phyloP scores from a whole-genome alignment of 1,284 basidiomycete genomes.

The Moesziomyces aphidis region DNA sequence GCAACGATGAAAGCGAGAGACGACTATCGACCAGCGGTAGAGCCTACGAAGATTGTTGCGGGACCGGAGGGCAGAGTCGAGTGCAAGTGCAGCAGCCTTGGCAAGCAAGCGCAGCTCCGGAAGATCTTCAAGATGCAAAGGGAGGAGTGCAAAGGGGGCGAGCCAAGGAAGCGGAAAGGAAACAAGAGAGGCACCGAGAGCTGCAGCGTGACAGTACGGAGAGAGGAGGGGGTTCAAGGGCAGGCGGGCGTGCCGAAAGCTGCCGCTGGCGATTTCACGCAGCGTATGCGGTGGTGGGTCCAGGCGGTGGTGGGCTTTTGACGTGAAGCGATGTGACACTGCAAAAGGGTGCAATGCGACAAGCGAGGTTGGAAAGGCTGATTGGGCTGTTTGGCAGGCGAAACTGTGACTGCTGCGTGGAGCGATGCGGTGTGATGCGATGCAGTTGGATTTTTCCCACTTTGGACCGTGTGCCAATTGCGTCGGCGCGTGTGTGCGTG shows the following conservation, averaged over 20 bases:
- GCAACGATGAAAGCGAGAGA: slow-evolving; percentile 6
- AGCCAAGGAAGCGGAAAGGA: neutral
- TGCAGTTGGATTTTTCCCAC: slow-evolving; percentile 14
- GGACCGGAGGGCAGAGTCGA: neutral
- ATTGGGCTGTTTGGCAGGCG: slow-evolving; percentile 10
- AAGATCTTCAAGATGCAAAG: slow-evolving; percentile 1
- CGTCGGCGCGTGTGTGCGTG: slow-evolving; percentile 16
- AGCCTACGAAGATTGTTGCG: neutral
- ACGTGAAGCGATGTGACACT: slow-evolving; percentile 19
- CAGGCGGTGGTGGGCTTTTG: slow-evolving; percentile 2
- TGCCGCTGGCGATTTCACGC: slow-evolving; percentile 10
- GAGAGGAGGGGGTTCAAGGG: slow-evolving; percentile 1
- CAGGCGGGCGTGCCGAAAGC: slow-evolving; percentile 3
- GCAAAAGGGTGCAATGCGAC: slow-evolving; percentile 10
- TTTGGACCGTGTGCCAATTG: slow-evolving; percentile 5
- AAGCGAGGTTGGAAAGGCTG: slow-evolving; percentile 6
- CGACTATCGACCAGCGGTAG: slow-evolving; percentile 35
- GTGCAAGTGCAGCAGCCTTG: neutral
- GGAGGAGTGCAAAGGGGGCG: slow-evolving; percentile 2
- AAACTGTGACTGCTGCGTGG: slow-evolving; percentile 10
- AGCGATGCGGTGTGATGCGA: slow-evolving; percentile 7
- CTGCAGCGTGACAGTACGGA: slow-evolving; percentile 28
- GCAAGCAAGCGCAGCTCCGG: neutral
- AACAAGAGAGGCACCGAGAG: neutral
- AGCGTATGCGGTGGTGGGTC: neutral